Evolutionary conservation across 306 rosid species (phyloP), one percentile per base, ranked within the genome.

Genomic region (Psophocarpus tetragonolobus): DNA sequence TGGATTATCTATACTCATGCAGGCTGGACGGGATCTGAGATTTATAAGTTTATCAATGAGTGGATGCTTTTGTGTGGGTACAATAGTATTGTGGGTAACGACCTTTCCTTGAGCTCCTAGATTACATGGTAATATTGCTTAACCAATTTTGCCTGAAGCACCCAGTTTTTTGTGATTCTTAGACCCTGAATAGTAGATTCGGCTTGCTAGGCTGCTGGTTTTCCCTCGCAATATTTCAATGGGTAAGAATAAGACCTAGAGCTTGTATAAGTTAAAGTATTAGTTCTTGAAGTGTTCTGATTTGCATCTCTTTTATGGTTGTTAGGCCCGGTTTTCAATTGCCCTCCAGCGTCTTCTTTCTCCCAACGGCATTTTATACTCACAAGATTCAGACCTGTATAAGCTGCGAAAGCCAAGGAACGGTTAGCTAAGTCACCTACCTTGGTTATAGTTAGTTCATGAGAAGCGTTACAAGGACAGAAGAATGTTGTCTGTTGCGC

Each of bases 1-100:
- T 56, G 1, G 18, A 32, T 45, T 65, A 61, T 81, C 53, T 42
- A 78, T 74, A 18, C 68, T 62, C 60, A 60, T 73, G 78, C 91
- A 90, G 98, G 98, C 98, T 71, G 97, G 97, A 66, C 89, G 98
- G 58, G 98, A 94, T 79, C 93, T 92, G 45, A 87, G 83, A 77
- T 90, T 67, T 75, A 71, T 92, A 35, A 90, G 98, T 82, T 66
- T 92, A 65, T 89, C 97, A 67, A 94, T 88, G 97, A 82, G 73
- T 45, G 97, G 90, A 78, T 90, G 97, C 87, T 86, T 92, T 77
- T 85, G 86, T 36, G 60, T 75, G 29, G 97, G 97, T 50, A 84
- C 87, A 76, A 45, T 89, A 36, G 50, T 90, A 20, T 72, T 90
- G 30, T 18, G 36, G 97, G 97, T 94, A 92, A 63, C 0, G 61